Percentiles rank a stretch among this genome's conserved stretches.
These are phyloP conservation scores for Globisporangium apiculatum DNA, from an alignment of 352 stramenopile genomes.

Conservation along the genomic window DNA sequence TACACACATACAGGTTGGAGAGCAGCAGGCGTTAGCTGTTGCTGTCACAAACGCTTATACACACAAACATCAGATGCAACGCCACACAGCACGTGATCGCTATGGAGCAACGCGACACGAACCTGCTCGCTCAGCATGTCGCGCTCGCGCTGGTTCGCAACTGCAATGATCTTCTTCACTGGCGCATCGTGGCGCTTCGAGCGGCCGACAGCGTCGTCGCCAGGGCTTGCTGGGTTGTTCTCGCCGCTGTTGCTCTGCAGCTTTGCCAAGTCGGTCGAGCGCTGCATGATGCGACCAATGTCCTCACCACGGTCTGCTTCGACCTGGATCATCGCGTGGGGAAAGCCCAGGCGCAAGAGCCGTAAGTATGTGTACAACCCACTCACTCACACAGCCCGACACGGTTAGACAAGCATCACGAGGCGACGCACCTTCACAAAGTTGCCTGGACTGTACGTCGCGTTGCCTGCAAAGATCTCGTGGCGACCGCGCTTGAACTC, in stretches of 20 bases:
- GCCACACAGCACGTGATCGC: neutral
- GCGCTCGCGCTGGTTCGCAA: constrained; percentile 90
- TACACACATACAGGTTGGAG: neutral
- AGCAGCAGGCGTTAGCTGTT: neutral
- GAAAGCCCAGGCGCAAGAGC: no score
- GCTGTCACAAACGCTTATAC: neutral
- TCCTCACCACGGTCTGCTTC: constrained; percentile 97
- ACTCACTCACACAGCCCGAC: neutral
- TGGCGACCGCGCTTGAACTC: constrained; percentile 94
- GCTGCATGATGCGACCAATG: constrained; percentile 91
- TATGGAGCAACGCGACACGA: neutral
- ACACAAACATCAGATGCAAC: no score
- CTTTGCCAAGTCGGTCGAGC: constrained; percentile 81
- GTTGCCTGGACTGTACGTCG: constrained; percentile 87
- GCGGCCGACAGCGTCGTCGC: constrained; percentile 39
- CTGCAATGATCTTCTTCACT: constrained; percentile 91
- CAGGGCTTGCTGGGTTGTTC: constrained; percentile 20
- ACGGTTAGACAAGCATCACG: no score
- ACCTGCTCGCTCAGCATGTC: constrained; percentile 86
- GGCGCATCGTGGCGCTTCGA: constrained; percentile 62
- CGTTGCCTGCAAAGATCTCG: constrained; percentile 86
- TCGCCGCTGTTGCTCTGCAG: constrained; percentile 19
- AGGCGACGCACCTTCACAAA: constrained; percentile 83
- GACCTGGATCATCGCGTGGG: constrained; percentile 52
- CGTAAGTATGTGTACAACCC: neutral